These are phyloP conservation scores for Hypoxylon lienhwacheense DNA, from an alignment of 495 filamentous ascomycete genomes.

Conservation along the genomic window DNA sequence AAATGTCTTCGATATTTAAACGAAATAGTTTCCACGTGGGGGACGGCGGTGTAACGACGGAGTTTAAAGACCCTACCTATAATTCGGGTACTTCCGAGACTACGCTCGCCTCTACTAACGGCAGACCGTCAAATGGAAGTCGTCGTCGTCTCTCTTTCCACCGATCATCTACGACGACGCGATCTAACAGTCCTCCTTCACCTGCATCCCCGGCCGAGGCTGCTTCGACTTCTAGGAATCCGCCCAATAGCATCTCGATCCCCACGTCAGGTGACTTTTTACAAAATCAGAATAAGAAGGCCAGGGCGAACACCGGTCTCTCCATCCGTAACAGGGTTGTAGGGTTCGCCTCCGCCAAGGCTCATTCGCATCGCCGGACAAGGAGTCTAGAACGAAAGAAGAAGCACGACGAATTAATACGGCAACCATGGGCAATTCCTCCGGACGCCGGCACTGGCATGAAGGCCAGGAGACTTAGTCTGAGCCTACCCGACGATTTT, in stretches of 20 bases:
- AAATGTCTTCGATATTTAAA: constrained; percentile 37
- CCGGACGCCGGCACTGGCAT: constrained; percentile 64
- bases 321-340: constrained; percentile 45
- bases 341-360: constrained; percentile 35
- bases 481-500: constrained; percentile 66
- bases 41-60: constrained; percentile 24
- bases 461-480: constrained; percentile 64
- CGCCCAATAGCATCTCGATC: constrained; percentile 40
- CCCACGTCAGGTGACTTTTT: constrained; percentile 47
- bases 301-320: constrained; percentile 53
- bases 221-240: constrained; percentile 34
- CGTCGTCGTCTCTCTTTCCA: constrained; percentile 52
- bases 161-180: constrained; percentile 50
- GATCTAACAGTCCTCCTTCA: constrained; percentile 57
- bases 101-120: constrained; percentile 25
- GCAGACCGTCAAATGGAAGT: constrained; percentile 15
- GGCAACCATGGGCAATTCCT: constrained; percentile 54
- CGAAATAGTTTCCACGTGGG: constrained; percentile 32
- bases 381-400: constrained; percentile 38
- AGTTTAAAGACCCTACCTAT: constrained; percentile 29
- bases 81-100: constrained; percentile 29
- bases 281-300: constrained; percentile 45
- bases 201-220: constrained; percentile 49
- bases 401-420: constrained; percentile 35
- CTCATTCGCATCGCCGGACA: constrained; percentile 28